Base-by-base conservation (phyloP, 768 basidiomycete species). In the Leccinum disarticulatum region DNA sequence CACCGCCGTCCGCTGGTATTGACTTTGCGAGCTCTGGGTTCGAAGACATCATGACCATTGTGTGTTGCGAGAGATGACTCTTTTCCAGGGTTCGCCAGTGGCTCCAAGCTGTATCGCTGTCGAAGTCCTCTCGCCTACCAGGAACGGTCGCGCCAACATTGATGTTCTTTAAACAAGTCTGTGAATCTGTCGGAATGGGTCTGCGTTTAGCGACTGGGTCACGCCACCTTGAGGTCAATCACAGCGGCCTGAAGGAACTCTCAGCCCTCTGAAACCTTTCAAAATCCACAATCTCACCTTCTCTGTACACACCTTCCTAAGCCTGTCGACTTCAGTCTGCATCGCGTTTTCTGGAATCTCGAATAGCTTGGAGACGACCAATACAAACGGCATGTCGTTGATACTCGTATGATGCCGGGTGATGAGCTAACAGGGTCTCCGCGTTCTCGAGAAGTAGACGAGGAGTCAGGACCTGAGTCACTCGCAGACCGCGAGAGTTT, bases 121-220 rank as follows among this genome's bases (percentile, higher is more conserved):
- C 83, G 68, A 98, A 98, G 71, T 98, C 95, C 62, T 92, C 88
- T 63, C 90, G 81, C 54, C 88, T 83, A 19, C 91, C 93, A 1
- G 95, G 94, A 69, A 95, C 95, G 1, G 89, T 77, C 13, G 82
- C 80, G 27, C 92, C 90, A 14, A 89, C 87, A 56, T 89, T 91
- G 69, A 98, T 90, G 63, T 93, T 91, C 77, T 96, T 96, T 56
- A 98, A 77, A 70, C 91, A 95, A 36, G 90, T 91, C 91, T 70
- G 48, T 43, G 36, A 67, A 57, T 57, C 41, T 33, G 50, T 64
- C 51, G 58, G 65, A 50, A 56, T 47, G 54, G 17, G 10, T 17
- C 6, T 30, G 38, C 57, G 33, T 15, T 43, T 22, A 36, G 17
- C 17, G 31, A 4, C 17, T 13, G 35, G 19, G 31, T 41, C 49